Evolutionary conservation across 768 basidiomycete species (phyloP).

Genomic region (Mycena galericulata): DNA sequence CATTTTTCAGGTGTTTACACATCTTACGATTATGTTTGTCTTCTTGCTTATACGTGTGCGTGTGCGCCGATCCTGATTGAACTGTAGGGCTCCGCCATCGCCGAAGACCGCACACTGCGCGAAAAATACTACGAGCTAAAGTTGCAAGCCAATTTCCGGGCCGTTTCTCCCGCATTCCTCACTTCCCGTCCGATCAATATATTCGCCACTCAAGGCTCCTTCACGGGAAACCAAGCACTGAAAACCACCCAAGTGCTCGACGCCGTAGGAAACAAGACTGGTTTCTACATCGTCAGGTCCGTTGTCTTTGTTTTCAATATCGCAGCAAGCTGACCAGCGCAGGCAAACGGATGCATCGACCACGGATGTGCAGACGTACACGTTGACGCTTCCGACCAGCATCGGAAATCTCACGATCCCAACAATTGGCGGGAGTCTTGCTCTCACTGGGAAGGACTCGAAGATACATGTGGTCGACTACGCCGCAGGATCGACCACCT

Average conservation of each 20-base stretch:
- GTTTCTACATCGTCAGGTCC: conserved; percentile 60
- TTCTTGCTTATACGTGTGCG: not conserved
- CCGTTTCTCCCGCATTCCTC: conserved; percentile 62
- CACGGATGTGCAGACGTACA: conserved; percentile 54
- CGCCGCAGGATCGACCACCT: conserved; percentile 53
- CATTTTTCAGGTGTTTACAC: conserved; percentile 53
- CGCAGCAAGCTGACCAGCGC: not conserved
- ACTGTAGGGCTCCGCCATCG: conserved; percentile 63
- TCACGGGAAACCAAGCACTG: conserved; percentile 60
- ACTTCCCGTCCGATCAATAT: conserved; percentile 60
- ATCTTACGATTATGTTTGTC: conserved; percentile 56
- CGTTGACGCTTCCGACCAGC: conserved; percentile 58
- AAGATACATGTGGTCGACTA: conserved; percentile 66
- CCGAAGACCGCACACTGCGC: conserved; percentile 63
- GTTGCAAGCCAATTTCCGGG: conserved; percentile 62
- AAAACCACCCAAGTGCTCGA: conserved; percentile 64
- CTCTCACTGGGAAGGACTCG: conserved; percentile 63
- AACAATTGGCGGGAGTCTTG: conserved; percentile 55
- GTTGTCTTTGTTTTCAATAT: not conserved
- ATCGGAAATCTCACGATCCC: conserved; percentile 57
- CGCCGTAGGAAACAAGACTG: conserved; percentile 59
- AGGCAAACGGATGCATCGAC: conserved; percentile 57
- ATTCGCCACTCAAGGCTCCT: conserved; percentile 53
- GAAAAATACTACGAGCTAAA: conserved; percentile 68
- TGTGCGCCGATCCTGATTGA: not conserved